Evolutionary conservation across 2,329 filamentous ascomycete genomes (phyloP).

Genomic region (Ceratocystis smalleyi): DNA sequence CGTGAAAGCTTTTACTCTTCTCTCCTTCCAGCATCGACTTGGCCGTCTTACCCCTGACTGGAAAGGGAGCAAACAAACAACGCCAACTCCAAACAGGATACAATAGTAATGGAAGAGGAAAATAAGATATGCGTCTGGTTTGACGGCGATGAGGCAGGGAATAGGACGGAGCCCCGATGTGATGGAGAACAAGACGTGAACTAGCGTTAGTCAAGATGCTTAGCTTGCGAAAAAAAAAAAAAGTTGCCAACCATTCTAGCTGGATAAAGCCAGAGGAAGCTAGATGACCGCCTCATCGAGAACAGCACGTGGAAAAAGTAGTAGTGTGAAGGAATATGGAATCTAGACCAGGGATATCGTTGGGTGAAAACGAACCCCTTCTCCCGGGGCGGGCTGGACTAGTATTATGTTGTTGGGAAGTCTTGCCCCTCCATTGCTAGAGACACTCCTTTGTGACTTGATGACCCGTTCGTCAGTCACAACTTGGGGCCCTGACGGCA

Average conservation of each 20-base stretch:
- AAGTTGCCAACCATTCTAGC: background rate
- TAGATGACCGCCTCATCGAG: background rate
- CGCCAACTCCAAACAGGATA: background rate
- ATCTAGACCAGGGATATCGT: background rate
- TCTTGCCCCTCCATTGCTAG: background rate
- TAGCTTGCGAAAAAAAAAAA: background rate
- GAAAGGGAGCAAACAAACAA: background rate
- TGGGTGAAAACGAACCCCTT: background rate
- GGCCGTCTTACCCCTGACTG: background rate
- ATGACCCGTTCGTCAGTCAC: background rate
- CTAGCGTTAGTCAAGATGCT: background rate
- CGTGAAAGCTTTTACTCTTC: background rate
- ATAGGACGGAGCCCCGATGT: background rate
- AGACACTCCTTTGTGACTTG: background rate
- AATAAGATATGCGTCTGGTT: background rate
- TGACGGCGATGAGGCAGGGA: background rate
- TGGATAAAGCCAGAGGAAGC: background rate
- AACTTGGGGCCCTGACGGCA: slow-evolving; percentile 8
- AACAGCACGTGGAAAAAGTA: background rate
- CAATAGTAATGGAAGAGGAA: background rate
- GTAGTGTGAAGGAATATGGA: background rate
- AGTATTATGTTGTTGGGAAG: too few relatives aligned
- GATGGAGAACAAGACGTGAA: background rate
- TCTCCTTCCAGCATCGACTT: background rate
- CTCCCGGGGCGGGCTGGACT: background rate